Evolutionary conservation across 192 early-diverging fungal genomes (phyloP), one percentile per base, ranked within the genome.

Genomic region (Chytriomyces sp.): DNA sequence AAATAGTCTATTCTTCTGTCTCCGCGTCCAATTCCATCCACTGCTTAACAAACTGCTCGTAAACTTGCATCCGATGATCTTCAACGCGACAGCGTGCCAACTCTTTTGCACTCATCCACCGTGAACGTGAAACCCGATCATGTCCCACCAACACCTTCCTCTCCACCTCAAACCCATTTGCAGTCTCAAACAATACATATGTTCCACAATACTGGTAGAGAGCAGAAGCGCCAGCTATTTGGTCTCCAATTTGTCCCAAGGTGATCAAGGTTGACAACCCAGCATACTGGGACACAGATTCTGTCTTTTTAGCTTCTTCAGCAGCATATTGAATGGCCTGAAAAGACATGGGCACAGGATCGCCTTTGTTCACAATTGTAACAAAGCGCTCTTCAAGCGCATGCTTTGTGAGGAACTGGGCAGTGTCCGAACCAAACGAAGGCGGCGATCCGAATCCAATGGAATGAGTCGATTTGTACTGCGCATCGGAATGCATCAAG

Each of bases 341-440:
- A 7, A 68, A 55, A 5, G 65, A 44, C 49, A 68, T 53, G 5
- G 65, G 65, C 6, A 68, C 54, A 19, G 65, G 65, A 49, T 68
- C 63, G n/a, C 65, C 52, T 33, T 68, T n/a, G 19, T 68, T 68
- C n/a, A n/a, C 44, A 19, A 68, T 55, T 2, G 65, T 68, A n/a
- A 68, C 8, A 28, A 68, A 68, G 32, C 65, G 65, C 12, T 32
- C 52, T 17, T 33, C 26, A 10, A 68, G 17, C 4, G 22, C 44
- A 33, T 68, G 26, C 7, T 52, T 39, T 22, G 52, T 14, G 36
- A 68, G 36, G 31, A 68, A 68, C 8, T 28, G 8, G 32, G 25
- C 14, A 1, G 65, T 68, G 12, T 56, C 39, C 52, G 25, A n/a
- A 1, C 65, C 65, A 68, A 68, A 68, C 30, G 65, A 31, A 1